Evolutionary conservation across 768 basidiomycete species (phyloP).

Genomic region (Leccinum incarnatum): DNA sequence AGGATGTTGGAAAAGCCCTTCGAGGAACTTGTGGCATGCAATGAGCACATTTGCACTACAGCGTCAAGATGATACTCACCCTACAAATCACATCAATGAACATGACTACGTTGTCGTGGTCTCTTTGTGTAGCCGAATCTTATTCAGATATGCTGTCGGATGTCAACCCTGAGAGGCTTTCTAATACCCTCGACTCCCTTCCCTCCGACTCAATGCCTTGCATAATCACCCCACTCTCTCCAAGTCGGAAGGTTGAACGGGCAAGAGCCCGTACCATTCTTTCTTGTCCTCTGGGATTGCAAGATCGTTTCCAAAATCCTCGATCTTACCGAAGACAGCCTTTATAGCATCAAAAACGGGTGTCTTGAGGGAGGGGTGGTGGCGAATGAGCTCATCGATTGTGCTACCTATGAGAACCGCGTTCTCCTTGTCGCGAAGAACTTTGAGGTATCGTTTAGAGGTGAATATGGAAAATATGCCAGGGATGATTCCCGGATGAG

Average conservation of each 20-base stretch:
- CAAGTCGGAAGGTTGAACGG: slow-evolving; percentile 24
- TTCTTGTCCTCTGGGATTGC: slow-evolving; percentile 53
- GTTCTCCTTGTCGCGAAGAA: slow-evolving; percentile 91
- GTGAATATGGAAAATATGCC: slow-evolving; percentile 85
- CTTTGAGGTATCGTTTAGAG: slow-evolving; percentile 76
- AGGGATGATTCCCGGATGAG: slow-evolving; percentile 78
- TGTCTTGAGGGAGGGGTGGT: slow-evolving; percentile 85
- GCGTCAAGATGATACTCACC: slow-evolving; percentile 41
- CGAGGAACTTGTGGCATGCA: slow-evolving; percentile 64
- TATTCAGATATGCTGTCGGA: slow-evolving; percentile 19
- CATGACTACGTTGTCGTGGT: slow-evolving; percentile 69
- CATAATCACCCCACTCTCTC: slow-evolving; percentile 45
- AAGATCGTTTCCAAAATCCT: slow-evolving; percentile 66
- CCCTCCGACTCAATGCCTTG: slow-evolving; percentile 37
- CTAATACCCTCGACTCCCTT: slow-evolving; percentile 17
- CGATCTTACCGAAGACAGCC: slow-evolving; percentile 66
- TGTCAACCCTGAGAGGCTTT: slow-evolving; percentile 18
- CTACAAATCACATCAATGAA: slow-evolving; percentile 79
- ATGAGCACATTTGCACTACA: slow-evolving; percentile 4
- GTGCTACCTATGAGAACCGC: slow-evolving; percentile 84
- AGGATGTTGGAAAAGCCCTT: slow-evolving; percentile 91
- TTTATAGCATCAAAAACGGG: slow-evolving; percentile 78
- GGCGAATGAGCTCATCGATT: slow-evolving; percentile 93
- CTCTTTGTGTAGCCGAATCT: slow-evolving; percentile 41
- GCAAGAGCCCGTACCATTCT: slow-evolving; percentile 63